phyloP scores from a whole-genome alignment of 495 filamentous ascomycete species.

The Tuber indicum region DNA sequence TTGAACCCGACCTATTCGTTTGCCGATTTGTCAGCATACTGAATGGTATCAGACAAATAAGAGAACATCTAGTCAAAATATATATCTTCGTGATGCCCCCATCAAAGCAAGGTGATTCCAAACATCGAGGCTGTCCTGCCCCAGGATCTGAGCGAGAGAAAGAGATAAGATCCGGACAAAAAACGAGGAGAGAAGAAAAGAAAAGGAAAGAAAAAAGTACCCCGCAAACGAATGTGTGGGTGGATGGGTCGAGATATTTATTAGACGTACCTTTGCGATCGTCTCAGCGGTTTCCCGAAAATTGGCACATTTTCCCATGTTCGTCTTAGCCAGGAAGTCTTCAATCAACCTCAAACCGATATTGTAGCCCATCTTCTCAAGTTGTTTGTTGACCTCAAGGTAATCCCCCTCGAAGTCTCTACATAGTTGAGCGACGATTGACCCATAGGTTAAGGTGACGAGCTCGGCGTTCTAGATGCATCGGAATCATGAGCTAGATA shows the following conservation, averaged over 20 bases:
- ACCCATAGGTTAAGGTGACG: conserved; percentile 94
- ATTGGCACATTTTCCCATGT: conserved; percentile 79
- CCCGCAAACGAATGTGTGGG: conserved; percentile 8
- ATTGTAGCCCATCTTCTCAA: conserved; percentile 99
- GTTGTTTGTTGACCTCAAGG: conserved; percentile 86
- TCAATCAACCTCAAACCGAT: conserved; percentile 95
- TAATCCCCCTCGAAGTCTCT: conserved; percentile 94
- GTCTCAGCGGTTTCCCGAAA: conserved; percentile 94
- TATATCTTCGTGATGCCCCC: background rate
- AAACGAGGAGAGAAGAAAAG: background rate
- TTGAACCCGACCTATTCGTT: conserved; percentile 81
- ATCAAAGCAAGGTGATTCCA: background rate
- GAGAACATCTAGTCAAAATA: background rate
- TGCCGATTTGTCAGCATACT: conserved; percentile 19
- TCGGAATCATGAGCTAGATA: conserved; percentile 3
- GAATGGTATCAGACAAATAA: background rate
- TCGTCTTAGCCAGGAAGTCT: conserved; percentile 93
- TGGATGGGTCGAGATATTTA: background rate
- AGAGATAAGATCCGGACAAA: background rate
- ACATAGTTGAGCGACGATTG: conserved; percentile 92
- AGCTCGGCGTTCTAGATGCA: conserved; percentile 71
- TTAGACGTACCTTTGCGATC: conserved; percentile 75
- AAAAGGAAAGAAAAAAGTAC: background rate
- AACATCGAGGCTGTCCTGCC: background rate
- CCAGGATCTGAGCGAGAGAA: no score